Evolutionary conservation across 768 basidiomycete genomes (phyloP).

Genomic region (Clavaria fumosa): DNA sequence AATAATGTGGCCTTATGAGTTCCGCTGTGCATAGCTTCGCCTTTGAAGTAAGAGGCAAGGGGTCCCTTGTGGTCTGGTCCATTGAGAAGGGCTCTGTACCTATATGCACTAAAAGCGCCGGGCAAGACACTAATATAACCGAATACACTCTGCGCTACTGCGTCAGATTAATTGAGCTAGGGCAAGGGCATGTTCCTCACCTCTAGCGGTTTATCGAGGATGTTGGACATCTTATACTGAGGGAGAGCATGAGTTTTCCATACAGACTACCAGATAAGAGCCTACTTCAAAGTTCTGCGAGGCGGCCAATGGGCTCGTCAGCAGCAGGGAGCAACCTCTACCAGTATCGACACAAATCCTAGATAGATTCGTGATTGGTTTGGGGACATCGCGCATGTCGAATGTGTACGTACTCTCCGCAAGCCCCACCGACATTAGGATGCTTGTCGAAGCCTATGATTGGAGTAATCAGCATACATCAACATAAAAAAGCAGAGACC

Average conservation of each 20-base stretch:
- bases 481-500: neutral
- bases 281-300: constrained; percentile 87
- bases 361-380: neutral
- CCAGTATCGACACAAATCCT: constrained; percentile 79
- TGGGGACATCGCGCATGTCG: neutral
- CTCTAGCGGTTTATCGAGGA: constrained; percentile 92
- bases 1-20: constrained; percentile 52
- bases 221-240: constrained; percentile 91
- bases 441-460: constrained; percentile 64
- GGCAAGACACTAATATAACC: constrained; percentile 82
- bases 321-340: constrained; percentile 50
- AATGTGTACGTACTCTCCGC: constrained; percentile 57
- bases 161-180: too few relatives aligned
- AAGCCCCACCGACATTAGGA: constrained; percentile 80
- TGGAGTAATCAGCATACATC: constrained; percentile 14
- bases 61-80: constrained; percentile 82
- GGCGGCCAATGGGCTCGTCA: constrained; percentile 68
- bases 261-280: neutral
- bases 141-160: constrained; percentile 45
- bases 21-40: constrained; percentile 71
- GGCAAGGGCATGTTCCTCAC: too few relatives aligned
- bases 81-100: constrained; percentile 78
- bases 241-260: constrained; percentile 5
- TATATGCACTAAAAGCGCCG: constrained; percentile 84
- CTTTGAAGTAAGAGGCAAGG: constrained; percentile 86